phyloP scores from a whole-genome alignment of 495 filamentous ascomycete genomes.

The Talaromyces stipitatus region DNA sequence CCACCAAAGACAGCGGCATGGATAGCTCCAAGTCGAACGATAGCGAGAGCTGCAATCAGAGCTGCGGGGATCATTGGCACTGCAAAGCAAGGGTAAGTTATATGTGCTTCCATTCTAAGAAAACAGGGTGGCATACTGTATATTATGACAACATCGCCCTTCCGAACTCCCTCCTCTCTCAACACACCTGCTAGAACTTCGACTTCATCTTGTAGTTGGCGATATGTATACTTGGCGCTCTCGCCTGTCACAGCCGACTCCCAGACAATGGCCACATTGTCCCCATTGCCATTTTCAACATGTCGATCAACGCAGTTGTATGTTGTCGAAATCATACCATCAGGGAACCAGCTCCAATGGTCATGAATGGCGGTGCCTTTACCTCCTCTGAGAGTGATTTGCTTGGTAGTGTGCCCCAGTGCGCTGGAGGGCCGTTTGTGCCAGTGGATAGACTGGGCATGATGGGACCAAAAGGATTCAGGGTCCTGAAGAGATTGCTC shows the following conservation, averaged over 20 bases:
- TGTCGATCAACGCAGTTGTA: constrained; percentile 91
- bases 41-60: constrained; percentile 74
- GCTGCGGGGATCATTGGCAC: constrained; percentile 96
- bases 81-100: constrained; percentile 16
- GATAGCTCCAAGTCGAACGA: constrained; percentile 74
- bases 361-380: constrained; percentile 26
- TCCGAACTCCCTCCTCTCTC: constrained; percentile 72
- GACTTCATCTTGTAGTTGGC: constrained; percentile 70
- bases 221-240: constrained; percentile 66
- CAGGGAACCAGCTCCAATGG: constrained; percentile 84
- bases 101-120: constrained; percentile 4
- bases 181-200: constrained; percentile 77
- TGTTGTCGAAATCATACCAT: constrained; percentile 79
- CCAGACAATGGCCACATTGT: constrained; percentile 70
- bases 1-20: constrained; percentile 92
- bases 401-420: constrained; percentile 36
- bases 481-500: constrained; percentile 42
- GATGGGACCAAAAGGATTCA: constrained; percentile 67
- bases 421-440: constrained; percentile 55
- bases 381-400: constrained; percentile 31
- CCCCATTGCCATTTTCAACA: constrained; percentile 66
- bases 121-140: constrained; percentile 57
- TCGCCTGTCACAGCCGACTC: constrained; percentile 78
- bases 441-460: constrained; percentile 72
- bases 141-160: constrained; percentile 85